Evolutionary conservation across 352 stramenopile species (phyloP), one percentile per base, ranked within the genome.

Genomic region (Plasmopara halstedii): DNA sequence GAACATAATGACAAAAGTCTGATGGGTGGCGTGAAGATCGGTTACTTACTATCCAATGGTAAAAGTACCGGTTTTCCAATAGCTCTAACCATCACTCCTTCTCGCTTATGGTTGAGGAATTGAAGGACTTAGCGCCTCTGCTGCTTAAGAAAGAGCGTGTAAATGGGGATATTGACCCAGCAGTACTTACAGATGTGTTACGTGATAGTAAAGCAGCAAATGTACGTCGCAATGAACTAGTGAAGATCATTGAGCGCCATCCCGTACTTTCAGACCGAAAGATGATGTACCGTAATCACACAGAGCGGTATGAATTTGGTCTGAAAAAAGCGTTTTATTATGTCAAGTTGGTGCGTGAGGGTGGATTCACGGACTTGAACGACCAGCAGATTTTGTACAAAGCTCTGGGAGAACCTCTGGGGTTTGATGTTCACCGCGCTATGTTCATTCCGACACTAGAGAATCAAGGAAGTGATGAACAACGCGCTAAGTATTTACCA

Each of bases 1-100:
- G 52, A 88, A 85, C 79, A 91, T 90, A 34, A 17, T 46, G 15
- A 17, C 44, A 23, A 31, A 39, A 20, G 8, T 23, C 10, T 42
- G 32, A 36, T 41, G 46, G 23, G 27, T 53, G 46, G 46, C 25
- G 37, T 14, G 4, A 37, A 37, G 32, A 37, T 37, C 32, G 32
- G 32, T 37, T 36, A 36, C 15, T 7, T 10, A 11, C 11, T 29
- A 29, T 4, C 6, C 11, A 29, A 11, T 10, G 25, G 25, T 29
- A 4, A 4, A 4, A 2, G 6, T 29, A 29, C 25, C 25, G 31
- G 31, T 35, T 35, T 17, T n/a, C 26, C 26, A 31, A 11, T 31
- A 31, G 26, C 26, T 31, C n/a, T n/a, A n/a, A 39, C 34, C 34
- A 39, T 39, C 34, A 39, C 34, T 39, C 34, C 17, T 39, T 39